A percentile compares a stretch with the other conserved stretches of the same genome.
Conservation (phyloP, 257 asterid species). For the Sherardia arvensis region DNA sequence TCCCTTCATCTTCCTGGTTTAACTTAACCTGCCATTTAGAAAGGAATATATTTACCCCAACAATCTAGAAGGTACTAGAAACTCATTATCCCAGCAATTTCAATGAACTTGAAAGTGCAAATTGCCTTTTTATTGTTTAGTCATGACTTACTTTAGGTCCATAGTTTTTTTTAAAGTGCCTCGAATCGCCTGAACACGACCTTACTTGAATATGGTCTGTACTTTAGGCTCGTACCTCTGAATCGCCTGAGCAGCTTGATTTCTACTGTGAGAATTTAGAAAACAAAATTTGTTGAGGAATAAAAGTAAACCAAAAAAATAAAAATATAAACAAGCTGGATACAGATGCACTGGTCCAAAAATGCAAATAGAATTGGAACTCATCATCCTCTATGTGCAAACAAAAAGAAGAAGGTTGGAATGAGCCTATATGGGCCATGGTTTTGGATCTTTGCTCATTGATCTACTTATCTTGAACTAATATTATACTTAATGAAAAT, state of each 20-base stretch:
- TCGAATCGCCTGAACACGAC: too few species aligned
- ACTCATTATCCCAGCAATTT: not conserved
- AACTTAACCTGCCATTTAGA: too few species aligned
- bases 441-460: not conserved
- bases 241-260: too few species aligned
- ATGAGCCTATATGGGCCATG: not conserved
- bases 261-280: too few species aligned
- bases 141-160: too few species aligned
- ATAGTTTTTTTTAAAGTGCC: too few species aligned
- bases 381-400: not conserved
- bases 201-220: too few species aligned
- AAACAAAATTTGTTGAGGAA: not conserved
- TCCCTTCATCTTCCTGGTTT: not conserved
- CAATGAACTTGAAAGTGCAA: not conserved
- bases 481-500: not conserved
- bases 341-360: not conserved
- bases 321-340: too few species aligned
- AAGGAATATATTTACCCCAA: too few species aligned
- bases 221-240: too few species aligned
- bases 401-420: not conserved
- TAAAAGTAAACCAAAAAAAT: not conserved
- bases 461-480: not conserved
- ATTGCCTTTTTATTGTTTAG: too few species aligned
- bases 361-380: not conserved
- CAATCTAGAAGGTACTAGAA: not conserved